Evolutionary conservation across 2,329 filamentous ascomycete genomes (phyloP), one percentile per base, ranked within the genome.

Genomic region (Paradendryphiella salina): DNA sequence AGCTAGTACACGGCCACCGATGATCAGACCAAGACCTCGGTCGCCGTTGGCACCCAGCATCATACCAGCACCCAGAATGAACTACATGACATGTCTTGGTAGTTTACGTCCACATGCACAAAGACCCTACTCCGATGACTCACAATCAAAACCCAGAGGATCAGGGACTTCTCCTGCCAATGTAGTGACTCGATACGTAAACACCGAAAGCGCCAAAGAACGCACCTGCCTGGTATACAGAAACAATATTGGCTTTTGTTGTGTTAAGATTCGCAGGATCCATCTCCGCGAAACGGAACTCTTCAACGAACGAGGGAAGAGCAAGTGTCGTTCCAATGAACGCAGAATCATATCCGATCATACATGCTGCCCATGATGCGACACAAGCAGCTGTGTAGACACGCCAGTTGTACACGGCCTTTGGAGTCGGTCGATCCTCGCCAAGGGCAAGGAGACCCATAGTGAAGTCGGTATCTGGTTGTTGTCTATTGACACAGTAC

Each of bases 161-260:
- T 75, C 2, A 92, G 77, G 17, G 83, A 86, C 66, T 79, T 81
- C 82, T 83, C 17, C 88, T 82, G 21, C 88, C 88, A 55, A 86
- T 75, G 67, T 81, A 88, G 75, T 87, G 85, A 23, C 82, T 84
- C 28, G 83, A 80, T 7, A 77, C 79, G 60, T 88, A 91, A 4
- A 67, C 67, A 28, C 67, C 67, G 21, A 71, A 64, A 7, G 85
- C 83, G 42, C 89, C 89, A 61, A 93, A 92, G 76, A 94, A 92
- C 52, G 88, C 88, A 52, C 89, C 89, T 8, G 89, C 89, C 73
- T 93, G 89, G 75, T 90, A 92, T 46, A 87, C 82, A 20, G 86
- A 90, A 43, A 91, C 88, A 54, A 92, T 90, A 70, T 92, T 93
- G 63, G 85, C 78, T 64, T 84, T 85, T 39, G 88, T 76, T 3